A percentile compares a stretch with the other conserved stretches of the same genome.
These are phyloP conservation scores for Onygena corvina DNA, from an alignment of 2,329 filamentous ascomycete species.

Conservation along the genomic window DNA sequence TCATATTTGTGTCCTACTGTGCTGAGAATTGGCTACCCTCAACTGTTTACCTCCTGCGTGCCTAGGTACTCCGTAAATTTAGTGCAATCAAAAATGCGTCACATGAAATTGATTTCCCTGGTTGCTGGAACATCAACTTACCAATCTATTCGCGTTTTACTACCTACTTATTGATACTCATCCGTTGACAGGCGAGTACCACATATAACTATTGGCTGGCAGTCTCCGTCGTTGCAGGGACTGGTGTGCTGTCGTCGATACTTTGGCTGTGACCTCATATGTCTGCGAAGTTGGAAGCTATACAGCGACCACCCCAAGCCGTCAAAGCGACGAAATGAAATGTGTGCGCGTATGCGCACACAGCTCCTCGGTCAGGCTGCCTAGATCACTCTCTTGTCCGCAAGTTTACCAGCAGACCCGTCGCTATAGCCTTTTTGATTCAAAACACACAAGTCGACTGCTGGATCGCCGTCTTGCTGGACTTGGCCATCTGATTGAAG, in stretches of 20 bases:
- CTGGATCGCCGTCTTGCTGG: slow-evolving; percentile 3
- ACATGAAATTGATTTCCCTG: not conserved
- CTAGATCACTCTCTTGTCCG: not conserved
- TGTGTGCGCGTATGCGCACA: not conserved
- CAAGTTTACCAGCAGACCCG: not conserved
- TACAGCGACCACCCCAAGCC: not conserved
- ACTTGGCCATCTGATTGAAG: slow-evolving; percentile 41
- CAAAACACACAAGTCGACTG: not conserved
- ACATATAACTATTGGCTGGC: no score
- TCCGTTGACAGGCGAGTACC: not conserved
- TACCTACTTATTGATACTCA: not conserved
- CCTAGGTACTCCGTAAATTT: no score
- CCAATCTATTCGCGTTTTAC: not conserved
- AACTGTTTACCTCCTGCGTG: not conserved
- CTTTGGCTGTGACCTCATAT: not conserved
- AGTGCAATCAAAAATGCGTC: no score
- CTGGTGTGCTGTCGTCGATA: not conserved
- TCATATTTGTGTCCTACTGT: not conserved
- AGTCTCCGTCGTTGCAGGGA: no score
- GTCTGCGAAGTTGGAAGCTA: not conserved
- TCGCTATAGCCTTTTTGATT: not conserved
- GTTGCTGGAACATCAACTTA: not conserved
- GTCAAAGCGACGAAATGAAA: not conserved
- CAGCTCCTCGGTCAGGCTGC: not conserved
- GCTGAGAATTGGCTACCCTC: not conserved